A percentile compares a stretch with the other conserved stretches of the same genome.
phyloP scores from a whole-genome alignment of 208 protist species.

The Wallacemonas sp. region DNA sequence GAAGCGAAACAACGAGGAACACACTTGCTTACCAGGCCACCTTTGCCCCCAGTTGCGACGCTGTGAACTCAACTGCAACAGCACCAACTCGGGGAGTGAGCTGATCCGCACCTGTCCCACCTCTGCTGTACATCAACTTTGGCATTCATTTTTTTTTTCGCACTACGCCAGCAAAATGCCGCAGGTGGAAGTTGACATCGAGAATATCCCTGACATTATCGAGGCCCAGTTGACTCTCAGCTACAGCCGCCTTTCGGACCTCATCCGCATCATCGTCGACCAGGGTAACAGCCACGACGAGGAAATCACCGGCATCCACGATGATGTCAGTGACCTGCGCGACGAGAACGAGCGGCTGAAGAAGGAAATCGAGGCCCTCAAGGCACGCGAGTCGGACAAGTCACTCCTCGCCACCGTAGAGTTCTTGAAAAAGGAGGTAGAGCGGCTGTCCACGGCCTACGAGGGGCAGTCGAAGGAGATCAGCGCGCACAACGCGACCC shows the following conservation, averaged over 20 bases:
- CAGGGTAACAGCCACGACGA: conserved; percentile 83
- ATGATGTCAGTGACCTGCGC: conserved; percentile 39
- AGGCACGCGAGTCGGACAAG: conserved; percentile 9
- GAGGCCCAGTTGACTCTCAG: conserved; percentile 89
- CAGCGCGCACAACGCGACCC: conserved; percentile 5
- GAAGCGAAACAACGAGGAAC: no score
- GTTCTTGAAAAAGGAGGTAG: conserved; percentile 12
- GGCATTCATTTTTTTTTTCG: conserved; percentile 5
- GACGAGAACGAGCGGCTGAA: conserved; percentile 56
- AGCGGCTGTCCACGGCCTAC: neutral
- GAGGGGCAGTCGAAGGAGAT: neutral
- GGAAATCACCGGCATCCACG: conserved; percentile 61
- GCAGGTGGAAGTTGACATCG: conserved; percentile 64
- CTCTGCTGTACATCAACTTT: no score
- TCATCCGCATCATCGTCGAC: conserved; percentile 80
- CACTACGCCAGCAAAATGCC: conserved; percentile 62
- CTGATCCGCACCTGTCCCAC: no score
- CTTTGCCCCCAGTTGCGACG: no score
- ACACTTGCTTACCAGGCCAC: no score
- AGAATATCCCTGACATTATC: conserved; percentile 84
- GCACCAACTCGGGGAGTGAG: no score
- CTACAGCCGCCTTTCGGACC: conserved; percentile 79
- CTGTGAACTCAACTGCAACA: no score
- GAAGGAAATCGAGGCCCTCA: conserved; percentile 38
- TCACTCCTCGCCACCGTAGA: conserved; percentile 2